Percentiles rank a stretch among this genome's conserved stretches.
Evolutionary conservation across 2,329 filamentous ascomycete genomes (phyloP).

Genomic region (Stagonosporopsis rhizophila): DNA sequence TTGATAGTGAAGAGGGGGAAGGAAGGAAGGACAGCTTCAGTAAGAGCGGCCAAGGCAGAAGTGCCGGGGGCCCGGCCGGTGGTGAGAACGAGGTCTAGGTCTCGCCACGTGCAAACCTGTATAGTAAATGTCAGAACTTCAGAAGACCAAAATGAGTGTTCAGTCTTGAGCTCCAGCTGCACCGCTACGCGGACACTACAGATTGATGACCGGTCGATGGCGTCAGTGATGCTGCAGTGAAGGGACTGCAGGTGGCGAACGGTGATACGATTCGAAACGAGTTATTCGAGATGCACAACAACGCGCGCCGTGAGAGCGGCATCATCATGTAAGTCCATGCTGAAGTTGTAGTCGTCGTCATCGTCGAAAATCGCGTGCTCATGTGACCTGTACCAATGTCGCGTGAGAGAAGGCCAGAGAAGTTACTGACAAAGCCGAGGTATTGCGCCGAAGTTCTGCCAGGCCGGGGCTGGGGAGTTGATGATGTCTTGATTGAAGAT

Average conservation of each 20-base stretch:
- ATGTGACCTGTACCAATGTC: conserved; percentile 2
- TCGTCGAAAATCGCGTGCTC: conserved; percentile 8
- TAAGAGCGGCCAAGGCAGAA: neutral
- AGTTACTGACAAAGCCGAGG: neutral
- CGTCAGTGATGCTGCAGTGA: neutral
- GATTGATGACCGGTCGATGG: neutral
- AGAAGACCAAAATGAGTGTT: neutral
- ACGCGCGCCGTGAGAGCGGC: neutral
- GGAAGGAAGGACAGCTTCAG: conserved; percentile 8
- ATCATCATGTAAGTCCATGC: neutral
- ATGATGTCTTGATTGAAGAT: conserved; percentile 10
- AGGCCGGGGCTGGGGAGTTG: conserved; percentile 12
- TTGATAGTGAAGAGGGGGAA: conserved; percentile 23
- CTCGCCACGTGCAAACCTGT: no score
- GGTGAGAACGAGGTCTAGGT: neutral
- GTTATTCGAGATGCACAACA: neutral
- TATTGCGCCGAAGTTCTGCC: neutral
- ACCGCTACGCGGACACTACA: no score
- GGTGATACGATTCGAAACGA: neutral
- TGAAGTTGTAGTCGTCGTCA: neutral
- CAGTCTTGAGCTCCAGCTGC: neutral
- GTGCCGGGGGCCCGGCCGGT: neutral
- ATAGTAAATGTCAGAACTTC: neutral
- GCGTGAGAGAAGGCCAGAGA: conserved; percentile 12
- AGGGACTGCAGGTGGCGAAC: neutral